Conservation (phyloP, 352 stramenopile species). For the Phytophthora citricola region DNA sequence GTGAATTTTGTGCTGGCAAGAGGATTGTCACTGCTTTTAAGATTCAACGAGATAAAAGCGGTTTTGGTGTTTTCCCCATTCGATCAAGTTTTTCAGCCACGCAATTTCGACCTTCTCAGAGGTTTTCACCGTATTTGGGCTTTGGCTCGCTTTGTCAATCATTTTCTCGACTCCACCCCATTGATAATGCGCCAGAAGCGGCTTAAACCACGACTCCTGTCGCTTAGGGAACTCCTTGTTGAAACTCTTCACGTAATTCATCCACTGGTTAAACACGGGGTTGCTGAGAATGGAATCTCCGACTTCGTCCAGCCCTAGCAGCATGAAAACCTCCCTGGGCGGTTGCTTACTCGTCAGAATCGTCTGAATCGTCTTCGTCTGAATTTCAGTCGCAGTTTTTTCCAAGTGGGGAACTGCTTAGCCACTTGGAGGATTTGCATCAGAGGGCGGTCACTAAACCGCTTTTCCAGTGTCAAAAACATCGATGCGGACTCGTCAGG, state of each 20-base stretch:
- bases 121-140: neutral
- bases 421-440: no score
- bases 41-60: neutral
- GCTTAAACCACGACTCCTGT: neutral
- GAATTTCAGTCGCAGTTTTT: no score
- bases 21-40: neutral
- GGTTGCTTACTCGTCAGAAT: no score
- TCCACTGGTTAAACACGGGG: neutral
- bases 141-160: neutral
- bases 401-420: no score
- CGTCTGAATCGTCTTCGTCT: no score
- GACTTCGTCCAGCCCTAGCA: neutral
- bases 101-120: neutral
- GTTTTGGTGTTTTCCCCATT: neutral
- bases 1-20: neutral
- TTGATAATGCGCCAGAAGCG: neutral
- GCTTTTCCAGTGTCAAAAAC: no score
- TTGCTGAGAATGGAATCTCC: neutral
- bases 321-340: neutral
- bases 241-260: neutral
- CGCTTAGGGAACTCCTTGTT: neutral
- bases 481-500: no score
- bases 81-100: neutral
- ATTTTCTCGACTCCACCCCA: neutral
- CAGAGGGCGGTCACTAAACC: no score